Base-by-base conservation (phyloP, 2,329 filamentous ascomycete genomes). In the Uncinocarpus reesii region DNA sequence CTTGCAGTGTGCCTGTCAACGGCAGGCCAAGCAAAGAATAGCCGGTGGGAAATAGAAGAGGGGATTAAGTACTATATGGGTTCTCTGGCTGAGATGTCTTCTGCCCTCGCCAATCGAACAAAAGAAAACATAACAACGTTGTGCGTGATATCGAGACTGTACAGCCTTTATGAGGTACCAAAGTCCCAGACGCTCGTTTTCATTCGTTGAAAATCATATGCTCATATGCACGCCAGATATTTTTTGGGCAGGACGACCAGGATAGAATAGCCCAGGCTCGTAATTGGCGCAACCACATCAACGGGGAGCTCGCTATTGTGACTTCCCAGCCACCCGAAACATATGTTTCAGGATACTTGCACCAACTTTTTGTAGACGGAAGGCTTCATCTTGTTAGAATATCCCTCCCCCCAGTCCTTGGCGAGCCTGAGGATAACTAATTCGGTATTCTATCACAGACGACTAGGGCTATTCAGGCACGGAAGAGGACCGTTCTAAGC, bases 401-500 rank as follows among this genome's bases (percentile, higher is more conserved):
- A 41, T 48, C n/a, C 24, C 28, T 26, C 28, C 18, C 21, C 21
- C 18, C 7, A 26, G 5, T 21, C 13, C 36, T 24, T 6, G 7
- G 18, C 7, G 11, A 18, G 7, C 21, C 8, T 11, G 18, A 29
- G 16, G 24, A 34, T 18, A 21, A 20, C 32, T 42, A 11, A 46
- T 31, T 36, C 10, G 16, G 24, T 36, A 20, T 35, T 46, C 32
- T 28, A 36, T 34, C 40, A 20, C 21, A 49, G 47, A 49, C 40
- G 31, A 43, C 31, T 20, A 24, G 31, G 15, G 47, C 47, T 6
- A 42, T 49, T 37, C 38, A 43, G 23, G 41, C 52, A 11, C 52
- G 65, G 24, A 62, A 57, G 42, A 51, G 55, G 2, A 61, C 59
- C 4, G 53, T 62, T 15, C 42, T 67, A 15, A 60, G 62, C 13